A percentile compares a stretch with the other conserved stretches of the same genome.
Conservation (phyloP, 805 yeast species). For the Suhomyces tanzawaensis region DNA sequence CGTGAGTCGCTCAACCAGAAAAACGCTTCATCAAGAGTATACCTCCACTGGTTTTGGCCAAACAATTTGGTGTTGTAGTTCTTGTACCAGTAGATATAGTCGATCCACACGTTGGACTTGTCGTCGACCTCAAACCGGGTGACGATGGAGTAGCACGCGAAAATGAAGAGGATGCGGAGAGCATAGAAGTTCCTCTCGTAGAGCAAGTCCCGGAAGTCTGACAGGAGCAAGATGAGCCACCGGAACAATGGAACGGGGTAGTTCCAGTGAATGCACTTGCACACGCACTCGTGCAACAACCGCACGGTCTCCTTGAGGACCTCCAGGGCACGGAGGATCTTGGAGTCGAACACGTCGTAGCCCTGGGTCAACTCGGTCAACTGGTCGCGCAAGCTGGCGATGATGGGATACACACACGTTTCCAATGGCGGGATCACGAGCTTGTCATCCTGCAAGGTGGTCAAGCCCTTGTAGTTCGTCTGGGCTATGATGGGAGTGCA, state of each 20-base stretch:
- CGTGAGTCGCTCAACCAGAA: constrained; percentile 3
- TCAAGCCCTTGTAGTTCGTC: constrained; percentile 4
- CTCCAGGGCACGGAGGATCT: neutral
- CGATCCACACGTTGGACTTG: constrained; percentile 28
- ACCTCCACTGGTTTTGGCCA: constrained; percentile 13
- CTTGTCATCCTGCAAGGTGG: neutral
- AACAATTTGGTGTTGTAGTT: constrained; percentile 9
- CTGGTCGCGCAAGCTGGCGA: constrained; percentile 7
- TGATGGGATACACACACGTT: constrained; percentile 6
- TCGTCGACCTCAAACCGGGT: constrained; percentile 21
- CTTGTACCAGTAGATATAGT: constrained; percentile 21
- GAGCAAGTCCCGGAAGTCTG: constrained; percentile 17
- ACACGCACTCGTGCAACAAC: constrained; percentile 13
- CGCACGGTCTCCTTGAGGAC: constrained; percentile 8
- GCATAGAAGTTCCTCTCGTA: constrained; percentile 24
- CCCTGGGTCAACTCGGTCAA: constrained; percentile 2
- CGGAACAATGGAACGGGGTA: constrained; percentile 33
- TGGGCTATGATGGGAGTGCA: neutral
- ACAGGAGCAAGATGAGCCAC: constrained; percentile 21
- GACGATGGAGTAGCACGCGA: constrained; percentile 18
- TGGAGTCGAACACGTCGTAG: neutral
- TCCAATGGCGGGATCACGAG: neutral
- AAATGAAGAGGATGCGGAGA: constrained; percentile 21
- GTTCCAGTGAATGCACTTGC: constrained; percentile 13
- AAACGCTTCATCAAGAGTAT: constrained; percentile 12